These are phyloP conservation scores for Adansonia grandidieri DNA, from an alignment of 441 rosid genomes.

Conservation along the genomic window DNA sequence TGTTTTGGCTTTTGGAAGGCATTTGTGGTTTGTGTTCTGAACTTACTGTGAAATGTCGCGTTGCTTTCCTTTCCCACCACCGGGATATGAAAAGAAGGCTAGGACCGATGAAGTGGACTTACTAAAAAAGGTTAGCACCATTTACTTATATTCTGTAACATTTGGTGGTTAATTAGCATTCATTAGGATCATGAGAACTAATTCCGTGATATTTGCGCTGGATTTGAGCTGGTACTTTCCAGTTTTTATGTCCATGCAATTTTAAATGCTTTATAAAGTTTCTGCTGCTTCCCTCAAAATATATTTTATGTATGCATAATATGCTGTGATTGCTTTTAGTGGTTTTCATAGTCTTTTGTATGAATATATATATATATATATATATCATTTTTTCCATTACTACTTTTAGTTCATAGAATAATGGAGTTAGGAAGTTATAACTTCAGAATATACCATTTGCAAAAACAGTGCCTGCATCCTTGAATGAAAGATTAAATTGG, in stretches of 20 bases:
- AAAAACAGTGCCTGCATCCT: neutral
- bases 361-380: neutral
- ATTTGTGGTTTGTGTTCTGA: conserved; percentile 26
- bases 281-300: neutral
- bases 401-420: neutral
- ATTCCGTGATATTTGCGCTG: neutral
- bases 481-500: neutral
- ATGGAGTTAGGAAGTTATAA: neutral
- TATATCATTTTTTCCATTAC: neutral
- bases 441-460: neutral
- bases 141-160: conserved; percentile 12
- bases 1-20: conserved; percentile 32
- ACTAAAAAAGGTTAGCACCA: conserved; percentile 46
- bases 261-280: conserved; percentile 14
- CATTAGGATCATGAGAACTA: conserved; percentile 12
- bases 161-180: conserved; percentile 23
- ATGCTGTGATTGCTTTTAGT: conserved; percentile 9
- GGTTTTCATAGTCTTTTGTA: neutral
- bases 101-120: conserved; percentile 40
- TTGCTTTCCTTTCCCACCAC: conserved; percentile 61
- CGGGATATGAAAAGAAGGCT: conserved; percentile 57
- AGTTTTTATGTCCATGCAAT: neutral
- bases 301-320: conserved; percentile 19
- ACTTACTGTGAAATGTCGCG: conserved; percentile 55
- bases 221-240: neutral